phyloP scores from a whole-genome alignment of 257 asterid species.

The Fraxinus excelsior region DNA sequence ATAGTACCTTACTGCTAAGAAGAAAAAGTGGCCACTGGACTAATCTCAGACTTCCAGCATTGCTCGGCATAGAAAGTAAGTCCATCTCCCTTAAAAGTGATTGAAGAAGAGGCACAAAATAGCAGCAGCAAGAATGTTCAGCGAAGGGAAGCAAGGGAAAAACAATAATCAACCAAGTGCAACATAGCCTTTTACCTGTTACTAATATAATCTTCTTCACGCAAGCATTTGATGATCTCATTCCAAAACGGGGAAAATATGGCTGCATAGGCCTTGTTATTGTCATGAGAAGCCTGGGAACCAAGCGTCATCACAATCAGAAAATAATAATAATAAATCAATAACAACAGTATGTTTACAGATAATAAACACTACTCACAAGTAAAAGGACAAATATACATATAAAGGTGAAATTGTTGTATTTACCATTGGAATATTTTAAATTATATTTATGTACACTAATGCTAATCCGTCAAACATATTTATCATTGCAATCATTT shows the following conservation, averaged over 20 bases:
- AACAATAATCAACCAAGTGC: slow-evolving; percentile 3
- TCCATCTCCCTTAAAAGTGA: slow-evolving; percentile 81
- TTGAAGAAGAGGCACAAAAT: not conserved
- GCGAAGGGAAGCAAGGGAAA: slow-evolving; percentile 18
- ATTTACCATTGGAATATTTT: not conserved
- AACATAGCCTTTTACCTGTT: slow-evolving; percentile 57
- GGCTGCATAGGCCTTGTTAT: slow-evolving; percentile 75
- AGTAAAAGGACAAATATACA: not conserved
- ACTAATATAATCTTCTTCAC: slow-evolving; percentile 96
- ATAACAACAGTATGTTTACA: not conserved
- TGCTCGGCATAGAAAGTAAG: slow-evolving; percentile 98
- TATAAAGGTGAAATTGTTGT: not conserved
- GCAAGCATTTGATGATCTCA: slow-evolving; percentile 88
- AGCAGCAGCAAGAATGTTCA: slow-evolving; percentile 2
- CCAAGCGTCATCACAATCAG: slow-evolving; percentile 25
- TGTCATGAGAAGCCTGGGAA: slow-evolving; percentile 56
- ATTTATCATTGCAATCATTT: not conserved
- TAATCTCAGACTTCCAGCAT: slow-evolving; percentile 78
- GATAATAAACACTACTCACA: not conserved
- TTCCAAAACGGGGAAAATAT: slow-evolving; percentile 97
- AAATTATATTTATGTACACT: not conserved
- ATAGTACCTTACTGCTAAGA: slow-evolving; percentile 88
- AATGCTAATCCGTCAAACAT: not conserved
- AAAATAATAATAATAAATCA: not conserved
- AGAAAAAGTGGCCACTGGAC: slow-evolving; percentile 99